Conservation (phyloP, 345 rosid species). For the Cochlearia excelsa region DNA sequence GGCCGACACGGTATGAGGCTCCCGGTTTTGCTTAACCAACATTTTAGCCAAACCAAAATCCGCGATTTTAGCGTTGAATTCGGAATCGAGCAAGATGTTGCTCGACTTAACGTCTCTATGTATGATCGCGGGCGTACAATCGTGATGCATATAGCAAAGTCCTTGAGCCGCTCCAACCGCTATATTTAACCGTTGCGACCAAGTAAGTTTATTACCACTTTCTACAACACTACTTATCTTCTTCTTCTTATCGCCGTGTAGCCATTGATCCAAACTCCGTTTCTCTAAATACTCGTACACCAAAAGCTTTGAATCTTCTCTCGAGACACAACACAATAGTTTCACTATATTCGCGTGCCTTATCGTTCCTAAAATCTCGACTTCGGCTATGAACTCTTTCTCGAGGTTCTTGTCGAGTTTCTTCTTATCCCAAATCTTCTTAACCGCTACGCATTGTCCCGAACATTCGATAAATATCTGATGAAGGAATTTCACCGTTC, state of each 20-base stretch:
- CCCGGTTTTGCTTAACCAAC: slow-evolving; percentile 52
- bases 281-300: slow-evolving; percentile 94
- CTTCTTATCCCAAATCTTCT: slow-evolving; percentile 64
- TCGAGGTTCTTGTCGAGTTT: slow-evolving; percentile 47
- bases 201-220: slow-evolving; percentile 35
- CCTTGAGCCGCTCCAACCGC: slow-evolving; percentile 89
- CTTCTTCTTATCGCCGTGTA: slow-evolving; percentile 49
- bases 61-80: slow-evolving; percentile 70
- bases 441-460: slow-evolving; percentile 74
- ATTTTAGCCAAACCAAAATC: slow-evolving; percentile 92
- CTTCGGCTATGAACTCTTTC: slow-evolving; percentile 46
- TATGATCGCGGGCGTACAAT: slow-evolving; percentile 61
- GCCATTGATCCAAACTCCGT: slow-evolving; percentile 82
- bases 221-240: slow-evolving; percentile 18
- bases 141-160: slow-evolving; percentile 32
- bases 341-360: slow-evolving; percentile 84
- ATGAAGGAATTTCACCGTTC: no score
- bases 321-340: slow-evolving; percentile 75
- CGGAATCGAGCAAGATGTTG: slow-evolving; percentile 74
- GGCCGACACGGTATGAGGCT: slow-evolving; percentile 68
- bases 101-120: slow-evolving; percentile 93
- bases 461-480: slow-evolving; percentile 27
- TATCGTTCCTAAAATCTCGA: slow-evolving; percentile 67
- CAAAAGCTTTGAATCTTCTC: slow-evolving; percentile 78
- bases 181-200: slow-evolving; percentile 75